These are phyloP conservation scores for Macrolepiota albuminosa DNA, from an alignment of 768 basidiomycete genomes.

Conservation along the genomic window DNA sequence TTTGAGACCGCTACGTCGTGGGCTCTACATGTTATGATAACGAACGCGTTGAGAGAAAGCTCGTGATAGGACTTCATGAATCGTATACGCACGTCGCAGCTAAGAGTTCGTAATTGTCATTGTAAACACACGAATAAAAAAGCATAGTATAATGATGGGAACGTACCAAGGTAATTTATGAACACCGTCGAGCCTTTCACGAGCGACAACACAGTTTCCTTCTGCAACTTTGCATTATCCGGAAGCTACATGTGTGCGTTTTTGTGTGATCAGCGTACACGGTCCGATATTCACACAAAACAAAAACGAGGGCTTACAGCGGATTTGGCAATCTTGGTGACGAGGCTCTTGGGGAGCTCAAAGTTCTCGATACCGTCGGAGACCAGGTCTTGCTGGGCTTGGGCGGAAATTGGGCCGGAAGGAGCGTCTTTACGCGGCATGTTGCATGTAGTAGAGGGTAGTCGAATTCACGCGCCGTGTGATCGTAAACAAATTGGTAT, in stretches of 20 bases:
- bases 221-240: conserved; percentile 81
- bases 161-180: conserved; percentile 90
- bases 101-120: too few relatives aligned
- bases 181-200: conserved; percentile 91
- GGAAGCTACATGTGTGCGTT: conserved; percentile 27
- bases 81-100: too few relatives aligned
- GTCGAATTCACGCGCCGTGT: not conserved
- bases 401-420: conserved; percentile 55
- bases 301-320: conserved; percentile 37
- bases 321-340: conserved; percentile 82
- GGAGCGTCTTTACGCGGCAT: conserved; percentile 72
- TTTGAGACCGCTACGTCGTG: conserved; percentile 90
- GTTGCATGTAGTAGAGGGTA: not conserved
- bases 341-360: conserved; percentile 79
- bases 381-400: conserved; percentile 74
- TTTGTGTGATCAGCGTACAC: too few relatives aligned
- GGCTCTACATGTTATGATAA: conserved; percentile 47
- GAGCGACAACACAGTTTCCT: conserved; percentile 82
- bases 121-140: too few relatives aligned
- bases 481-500: too few relatives aligned
- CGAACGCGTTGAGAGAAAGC: too few relatives aligned
- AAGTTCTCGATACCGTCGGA: conserved; percentile 87
- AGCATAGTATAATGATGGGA: too few relatives aligned
- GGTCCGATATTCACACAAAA: too few relatives aligned
- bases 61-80: too few relatives aligned